These are phyloP conservation scores for Fusarium robinianum DNA, from an alignment of 2,329 filamentous ascomycete species.

Conservation along the genomic window DNA sequence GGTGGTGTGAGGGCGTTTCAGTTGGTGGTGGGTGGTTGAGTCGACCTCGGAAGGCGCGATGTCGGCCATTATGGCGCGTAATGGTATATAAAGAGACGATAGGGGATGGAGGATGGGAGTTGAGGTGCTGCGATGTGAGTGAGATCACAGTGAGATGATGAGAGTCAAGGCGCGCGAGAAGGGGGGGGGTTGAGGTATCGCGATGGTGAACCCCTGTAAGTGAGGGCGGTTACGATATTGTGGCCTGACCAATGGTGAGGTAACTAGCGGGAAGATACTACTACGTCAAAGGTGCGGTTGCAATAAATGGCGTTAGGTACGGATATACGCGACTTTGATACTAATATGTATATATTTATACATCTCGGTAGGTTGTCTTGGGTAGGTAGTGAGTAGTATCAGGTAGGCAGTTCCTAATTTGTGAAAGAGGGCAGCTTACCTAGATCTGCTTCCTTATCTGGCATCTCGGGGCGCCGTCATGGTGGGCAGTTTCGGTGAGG, in stretches of 20 bases:
- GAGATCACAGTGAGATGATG: background rate
- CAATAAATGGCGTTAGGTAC: too few relatives aligned
- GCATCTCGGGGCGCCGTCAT: background rate
- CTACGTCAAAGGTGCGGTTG: too few relatives aligned
- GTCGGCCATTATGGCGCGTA: conserved; percentile 19
- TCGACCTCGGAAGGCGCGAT: conserved; percentile 17
- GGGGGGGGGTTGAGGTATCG: conserved; percentile 4
- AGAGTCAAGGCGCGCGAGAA: background rate
- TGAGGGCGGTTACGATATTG: conserved; percentile 25
- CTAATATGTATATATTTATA: too few relatives aligned
- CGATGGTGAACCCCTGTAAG: conserved; percentile 30
- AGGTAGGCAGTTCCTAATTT: background rate
- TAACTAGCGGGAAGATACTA: conserved; percentile 6
- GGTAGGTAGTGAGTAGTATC: background rate
- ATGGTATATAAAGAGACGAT: background rate
- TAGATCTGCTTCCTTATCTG: too few relatives aligned
- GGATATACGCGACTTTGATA: too few relatives aligned
- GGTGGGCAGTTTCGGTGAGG: background rate
- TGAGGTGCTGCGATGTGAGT: too few relatives aligned
- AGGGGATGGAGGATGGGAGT: background rate
- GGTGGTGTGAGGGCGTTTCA: conserved; percentile 25
- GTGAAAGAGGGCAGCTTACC: too few relatives aligned
- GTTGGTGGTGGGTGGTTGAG: conserved; percentile 16
- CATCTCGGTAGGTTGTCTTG: too few relatives aligned
- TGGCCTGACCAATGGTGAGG: conserved; percentile 15